Base-by-base conservation (phyloP, 306 rosid species). In the Sphenostylis stenocarpa region DNA sequence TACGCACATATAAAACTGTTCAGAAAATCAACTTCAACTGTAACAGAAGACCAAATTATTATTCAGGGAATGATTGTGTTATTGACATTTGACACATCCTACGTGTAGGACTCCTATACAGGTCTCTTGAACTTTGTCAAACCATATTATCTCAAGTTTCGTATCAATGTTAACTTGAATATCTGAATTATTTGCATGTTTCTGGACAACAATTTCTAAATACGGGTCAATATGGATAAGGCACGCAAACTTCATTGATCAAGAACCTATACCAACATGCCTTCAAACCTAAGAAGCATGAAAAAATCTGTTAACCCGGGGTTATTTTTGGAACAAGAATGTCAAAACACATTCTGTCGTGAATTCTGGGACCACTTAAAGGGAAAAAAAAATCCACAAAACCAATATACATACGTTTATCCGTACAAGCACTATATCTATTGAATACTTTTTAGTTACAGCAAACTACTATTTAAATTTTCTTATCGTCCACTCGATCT, bases 321-420 rank as follows among this genome's bases (percentile, higher is more conserved):
- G n/a, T 34, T 55, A 68, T 21, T 53, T 48, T 57, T 61, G 41
- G 3, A 44, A 39, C 15, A 68, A 51, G 45, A 45, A 38, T 33
- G 41, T 84, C 87, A 43, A 61, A 13, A 29, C 64, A 41, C 43
- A 60, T 64, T 10, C 52, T 49, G 13, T 53, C 16, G n/a, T 7
- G 72, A 53, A 64, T 23, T 3, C 65, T 60, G 77, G 73, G 80
- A 79, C 82, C 87, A 70, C 31, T 15, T 55, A 72, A 69, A 61
- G 72, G 70, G n/a, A n/a, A n/a, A 36, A 61, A 65, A 14, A 70
- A 70, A 16, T 58, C 26, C 62, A 48, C 53, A 62, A 77, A 47
- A 4, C 29, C 61, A 24, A n/a, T n/a, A n/a, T n/a, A n/a, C 3
- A 12, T n/a, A n/a, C 58, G 24, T 19, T 6, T 36, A 36, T 47